These are phyloP conservation scores for Ensete ventricosum DNA, from an alignment of 176 grass and related monocot species.

Conservation along the genomic window DNA sequence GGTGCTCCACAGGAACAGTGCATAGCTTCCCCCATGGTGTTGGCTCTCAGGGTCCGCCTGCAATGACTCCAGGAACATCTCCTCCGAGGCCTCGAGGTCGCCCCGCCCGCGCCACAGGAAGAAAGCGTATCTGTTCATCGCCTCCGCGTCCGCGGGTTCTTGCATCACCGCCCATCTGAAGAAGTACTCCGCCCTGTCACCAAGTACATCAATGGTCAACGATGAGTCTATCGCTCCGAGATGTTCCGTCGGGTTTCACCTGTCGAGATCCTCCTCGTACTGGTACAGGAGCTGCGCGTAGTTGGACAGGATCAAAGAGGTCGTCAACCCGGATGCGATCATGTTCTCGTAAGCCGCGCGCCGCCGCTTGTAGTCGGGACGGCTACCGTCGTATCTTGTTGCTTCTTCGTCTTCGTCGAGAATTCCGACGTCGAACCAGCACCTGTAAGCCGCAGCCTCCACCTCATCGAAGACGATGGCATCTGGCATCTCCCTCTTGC, in stretches of 20 bases:
- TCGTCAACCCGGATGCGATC: conserved; percentile 35
- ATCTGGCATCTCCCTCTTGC: conserved; percentile 12
- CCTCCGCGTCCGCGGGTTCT: conserved; percentile 64
- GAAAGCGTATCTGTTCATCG: conserved; percentile 60
- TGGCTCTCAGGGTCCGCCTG: conserved; percentile 53
- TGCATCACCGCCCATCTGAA: conserved; percentile 54
- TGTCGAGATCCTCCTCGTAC: conserved; percentile 47
- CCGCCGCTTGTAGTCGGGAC: conserved; percentile 16
- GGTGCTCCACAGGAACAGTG: conserved; percentile 72
- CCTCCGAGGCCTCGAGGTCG: conserved; percentile 51
- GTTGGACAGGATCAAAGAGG: conserved; percentile 79
- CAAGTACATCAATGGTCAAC: neutral
- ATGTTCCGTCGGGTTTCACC: conserved; percentile 25
- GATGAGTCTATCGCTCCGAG: no score
- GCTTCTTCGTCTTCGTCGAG: conserved; percentile 15
- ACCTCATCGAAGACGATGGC: conserved; percentile 12
- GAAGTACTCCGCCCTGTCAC: conserved; percentile 54
- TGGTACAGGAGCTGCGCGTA: conserved; percentile 91
- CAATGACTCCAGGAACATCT: conserved; percentile 58
- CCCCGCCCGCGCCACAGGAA: conserved; percentile 67
- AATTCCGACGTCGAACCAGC: conserved; percentile 60
- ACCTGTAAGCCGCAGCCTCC: conserved; percentile 24
- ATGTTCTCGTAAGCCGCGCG: conserved; percentile 54
- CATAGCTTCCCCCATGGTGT: conserved; percentile 49
- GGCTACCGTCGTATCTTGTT: neutral